Conservation (phyloP, 495 filamentous ascomycete genomes). For the Schizothecium vesticola region DNA sequence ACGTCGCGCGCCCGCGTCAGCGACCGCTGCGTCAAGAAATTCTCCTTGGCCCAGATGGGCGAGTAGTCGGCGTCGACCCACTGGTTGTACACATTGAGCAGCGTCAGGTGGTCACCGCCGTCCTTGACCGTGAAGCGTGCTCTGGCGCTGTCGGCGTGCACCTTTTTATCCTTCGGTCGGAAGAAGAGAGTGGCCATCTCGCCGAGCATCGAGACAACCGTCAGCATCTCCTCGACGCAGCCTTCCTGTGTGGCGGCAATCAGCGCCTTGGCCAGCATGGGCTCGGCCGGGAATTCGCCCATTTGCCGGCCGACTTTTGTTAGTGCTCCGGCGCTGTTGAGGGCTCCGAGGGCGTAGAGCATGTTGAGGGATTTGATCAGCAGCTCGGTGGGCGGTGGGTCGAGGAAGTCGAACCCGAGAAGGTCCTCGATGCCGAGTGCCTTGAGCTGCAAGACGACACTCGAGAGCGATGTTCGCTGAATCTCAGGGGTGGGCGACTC, state of each 20-base stretch:
- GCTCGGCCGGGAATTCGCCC: slow-evolving; percentile 94
- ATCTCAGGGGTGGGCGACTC: slow-evolving; percentile 94
- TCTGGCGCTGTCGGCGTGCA: slow-evolving; percentile 90
- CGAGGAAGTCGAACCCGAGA: slow-evolving; percentile 94
- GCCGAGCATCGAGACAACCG: slow-evolving; percentile 88
- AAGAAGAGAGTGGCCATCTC: slow-evolving; percentile 89
- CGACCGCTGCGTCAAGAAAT: slow-evolving; percentile 86
- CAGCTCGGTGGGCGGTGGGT: slow-evolving; percentile 84
- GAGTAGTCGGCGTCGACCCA: slow-evolving; percentile 93
- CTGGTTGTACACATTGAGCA: slow-evolving; percentile 95
- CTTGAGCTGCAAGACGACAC: slow-evolving; percentile 80
- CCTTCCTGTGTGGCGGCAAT: slow-evolving; percentile 84
- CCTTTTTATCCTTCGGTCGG: slow-evolving; percentile 95
- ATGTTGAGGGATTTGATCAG: slow-evolving; percentile 88
- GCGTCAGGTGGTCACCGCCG: slow-evolving; percentile 84
- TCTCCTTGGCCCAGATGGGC: slow-evolving; percentile 84
- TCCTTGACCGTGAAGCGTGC: slow-evolving; percentile 87
- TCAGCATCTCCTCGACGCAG: slow-evolving; percentile 93
- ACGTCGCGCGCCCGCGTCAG: slow-evolving; percentile 86
- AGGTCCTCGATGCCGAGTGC: slow-evolving; percentile 91
- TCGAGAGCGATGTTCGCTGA: slow-evolving; percentile 80
- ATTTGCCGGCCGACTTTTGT: slow-evolving; percentile 92
- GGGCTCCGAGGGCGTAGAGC: slow-evolving; percentile 83
- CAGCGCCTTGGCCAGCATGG: slow-evolving; percentile 86
- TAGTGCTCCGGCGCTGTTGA: slow-evolving; percentile 84